Percentiles rank a stretch among this genome's conserved stretches.
phyloP scores from a whole-genome alignment of 1,284 basidiomycete species.

The Trametes hirsuta region DNA sequence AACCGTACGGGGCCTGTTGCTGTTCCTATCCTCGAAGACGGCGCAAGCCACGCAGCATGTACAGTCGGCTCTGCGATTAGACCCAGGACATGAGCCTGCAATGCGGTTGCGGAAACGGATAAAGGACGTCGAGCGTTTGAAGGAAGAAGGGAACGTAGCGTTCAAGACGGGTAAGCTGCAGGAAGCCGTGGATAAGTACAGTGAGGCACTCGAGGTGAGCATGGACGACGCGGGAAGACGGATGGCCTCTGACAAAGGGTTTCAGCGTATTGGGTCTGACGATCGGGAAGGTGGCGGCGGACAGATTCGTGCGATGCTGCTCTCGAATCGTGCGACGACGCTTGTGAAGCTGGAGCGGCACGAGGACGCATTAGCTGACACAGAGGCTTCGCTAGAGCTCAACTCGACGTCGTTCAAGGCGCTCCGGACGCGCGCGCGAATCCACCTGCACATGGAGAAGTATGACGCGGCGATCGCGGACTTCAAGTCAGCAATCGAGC shows the following conservation, averaged over 20 bases:
- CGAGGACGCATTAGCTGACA: conserved; percentile 73
- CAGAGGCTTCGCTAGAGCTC: conserved; percentile 67
- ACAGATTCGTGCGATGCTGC: conserved; percentile 75
- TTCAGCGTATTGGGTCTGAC: conserved; percentile 59
- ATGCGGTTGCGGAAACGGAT: conserved; percentile 74
- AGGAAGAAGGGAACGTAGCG: conserved; percentile 82
- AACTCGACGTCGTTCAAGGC: conserved; percentile 80
- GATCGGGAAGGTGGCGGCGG: conserved; percentile 76
- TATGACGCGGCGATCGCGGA: conserved; percentile 77
- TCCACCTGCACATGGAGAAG: conserved; percentile 74
- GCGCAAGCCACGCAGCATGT: conserved; percentile 76
- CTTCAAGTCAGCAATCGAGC: conserved; percentile 78
- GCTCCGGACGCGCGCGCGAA: conserved; percentile 82
- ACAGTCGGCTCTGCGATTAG: conserved; percentile 74
- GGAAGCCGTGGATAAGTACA: conserved; percentile 73
- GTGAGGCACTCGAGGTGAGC: conserved; percentile 66
- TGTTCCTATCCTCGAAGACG: conserved; percentile 77
- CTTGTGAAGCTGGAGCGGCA: conserved; percentile 70
- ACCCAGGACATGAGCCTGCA: conserved; percentile 78
- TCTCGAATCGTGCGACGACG: conserved; percentile 86
- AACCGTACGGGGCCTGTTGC: conserved; percentile 77
- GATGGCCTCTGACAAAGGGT: conserved; percentile 1
- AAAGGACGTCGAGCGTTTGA: conserved; percentile 78
- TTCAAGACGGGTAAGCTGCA: conserved; percentile 70
- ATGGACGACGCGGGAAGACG: neutral